phyloP scores from a whole-genome alignment of 306 rosid species.

The Castanea sativa region DNA sequence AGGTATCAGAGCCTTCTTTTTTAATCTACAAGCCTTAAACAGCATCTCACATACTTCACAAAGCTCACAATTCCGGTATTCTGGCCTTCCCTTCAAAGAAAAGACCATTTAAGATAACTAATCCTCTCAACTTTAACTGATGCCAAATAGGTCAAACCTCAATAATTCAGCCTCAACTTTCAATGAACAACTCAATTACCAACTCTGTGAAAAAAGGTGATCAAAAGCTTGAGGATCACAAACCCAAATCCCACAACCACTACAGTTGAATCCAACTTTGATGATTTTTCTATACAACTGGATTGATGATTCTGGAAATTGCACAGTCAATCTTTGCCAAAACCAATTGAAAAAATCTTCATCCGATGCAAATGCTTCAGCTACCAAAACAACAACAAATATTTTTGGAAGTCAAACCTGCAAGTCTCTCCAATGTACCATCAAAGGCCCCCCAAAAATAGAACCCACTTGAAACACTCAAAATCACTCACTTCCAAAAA shows the following conservation, averaged over 20 bases:
- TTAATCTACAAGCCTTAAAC: constrained; percentile 23
- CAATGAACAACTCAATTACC: constrained; percentile 17
- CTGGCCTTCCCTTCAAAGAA: constrained; percentile 30
- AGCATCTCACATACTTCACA: constrained; percentile 31
- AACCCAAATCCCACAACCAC: constrained; percentile 35
- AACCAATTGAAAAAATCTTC: constrained; percentile 6
- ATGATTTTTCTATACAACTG: constrained; percentile 27
- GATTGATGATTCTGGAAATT: constrained; percentile 26
- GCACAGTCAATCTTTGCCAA: constrained; percentile 21
- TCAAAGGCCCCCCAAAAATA: constrained; percentile 19
- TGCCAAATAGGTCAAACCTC: constrained; percentile 28
- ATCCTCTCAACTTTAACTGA: constrained; percentile 25
- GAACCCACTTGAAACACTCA: constrained; percentile 17
- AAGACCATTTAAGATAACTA: constrained; percentile 24
- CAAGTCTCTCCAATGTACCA: constrained; percentile 24
- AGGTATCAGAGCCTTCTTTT: constrained; percentile 59
- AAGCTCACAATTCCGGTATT: constrained; percentile 31
- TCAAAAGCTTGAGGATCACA: constrained; percentile 34
- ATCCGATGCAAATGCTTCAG: constrained; percentile 27
- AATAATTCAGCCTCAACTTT: constrained; percentile 32
- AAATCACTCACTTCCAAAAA: constrained; percentile 13
- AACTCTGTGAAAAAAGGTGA: constrained; percentile 31
- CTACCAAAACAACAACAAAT: constrained; percentile 26
- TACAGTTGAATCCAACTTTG: constrained; percentile 26
- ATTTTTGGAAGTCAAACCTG: constrained; percentile 19